Conservation (phyloP, 192 early-diverging fungal species). For the Fimicolochytrium jonesii region DNA sequence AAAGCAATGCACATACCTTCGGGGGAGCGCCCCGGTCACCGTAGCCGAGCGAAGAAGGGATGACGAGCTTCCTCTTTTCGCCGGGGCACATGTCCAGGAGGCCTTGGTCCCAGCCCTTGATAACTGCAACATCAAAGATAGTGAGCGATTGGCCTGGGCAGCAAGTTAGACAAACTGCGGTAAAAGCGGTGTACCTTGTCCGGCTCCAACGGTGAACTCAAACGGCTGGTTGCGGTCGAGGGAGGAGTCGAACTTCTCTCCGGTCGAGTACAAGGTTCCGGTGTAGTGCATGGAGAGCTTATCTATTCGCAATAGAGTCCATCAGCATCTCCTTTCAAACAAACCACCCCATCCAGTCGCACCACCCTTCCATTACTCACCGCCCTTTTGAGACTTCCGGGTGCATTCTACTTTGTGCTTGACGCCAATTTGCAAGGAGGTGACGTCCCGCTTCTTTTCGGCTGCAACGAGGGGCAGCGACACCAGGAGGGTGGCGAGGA, state of each 20-base stretch:
- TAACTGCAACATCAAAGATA: slow-evolving; percentile 52
- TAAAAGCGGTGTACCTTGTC: too few species aligned
- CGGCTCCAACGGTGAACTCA: slow-evolving; percentile 64
- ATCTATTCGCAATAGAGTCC: slow-evolving; percentile 41
- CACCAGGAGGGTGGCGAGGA: too few species aligned
- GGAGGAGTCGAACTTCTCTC: slow-evolving; percentile 71
- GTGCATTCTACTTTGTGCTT: slow-evolving; percentile 54
- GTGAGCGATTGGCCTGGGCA: slow-evolving; percentile 34
- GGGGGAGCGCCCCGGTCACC: too few species aligned
- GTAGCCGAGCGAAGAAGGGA: slow-evolving; percentile 63
- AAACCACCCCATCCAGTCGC: too few species aligned
- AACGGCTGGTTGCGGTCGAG: slow-evolving; percentile 62
- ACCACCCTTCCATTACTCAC: too few species aligned
- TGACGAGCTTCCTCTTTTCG: slow-evolving; percentile 70
- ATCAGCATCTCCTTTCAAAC: too few species aligned
- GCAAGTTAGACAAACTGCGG: not conserved
- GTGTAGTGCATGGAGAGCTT: slow-evolving; percentile 73
- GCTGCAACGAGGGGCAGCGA: not conserved
- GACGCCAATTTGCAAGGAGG: slow-evolving; percentile 52
- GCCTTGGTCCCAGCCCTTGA: slow-evolving; percentile 55
- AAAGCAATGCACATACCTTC: not conserved
- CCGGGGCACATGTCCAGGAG: slow-evolving; percentile 72
- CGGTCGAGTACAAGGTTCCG: slow-evolving; percentile 43
- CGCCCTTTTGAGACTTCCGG: slow-evolving; percentile 36
- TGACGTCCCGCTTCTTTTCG: slow-evolving; percentile 30